These are phyloP conservation scores for Aspergillus eucalypticola DNA, from an alignment of 2,329 filamentous ascomycete genomes.

Conservation along the genomic window DNA sequence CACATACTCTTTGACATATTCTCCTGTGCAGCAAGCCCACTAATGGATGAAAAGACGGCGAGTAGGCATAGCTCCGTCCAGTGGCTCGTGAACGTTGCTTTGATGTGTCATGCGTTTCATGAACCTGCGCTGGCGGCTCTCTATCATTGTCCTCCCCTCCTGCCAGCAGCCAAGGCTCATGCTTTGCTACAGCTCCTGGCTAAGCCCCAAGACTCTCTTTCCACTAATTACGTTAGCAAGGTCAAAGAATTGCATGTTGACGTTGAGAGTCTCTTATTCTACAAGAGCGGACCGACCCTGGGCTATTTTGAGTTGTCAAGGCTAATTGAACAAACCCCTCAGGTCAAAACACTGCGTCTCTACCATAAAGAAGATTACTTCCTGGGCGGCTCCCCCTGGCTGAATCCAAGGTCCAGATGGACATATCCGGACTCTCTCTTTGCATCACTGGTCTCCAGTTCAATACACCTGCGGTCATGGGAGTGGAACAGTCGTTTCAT, in stretches of 20 bases:
- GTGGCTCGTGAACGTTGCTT: conserved; percentile 67
- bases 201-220: conserved; percentile 51
- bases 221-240: conserved; percentile 69
- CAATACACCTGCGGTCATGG: conserved; percentile 52
- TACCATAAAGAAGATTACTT: conserved; percentile 65
- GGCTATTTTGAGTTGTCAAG: conserved; percentile 58
- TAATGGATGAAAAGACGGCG: conserved; percentile 45
- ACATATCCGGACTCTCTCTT: conserved; percentile 68
- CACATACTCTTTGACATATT: conserved; percentile 71
- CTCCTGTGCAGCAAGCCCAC: conserved; percentile 62
- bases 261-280: conserved; percentile 58
- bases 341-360: conserved; percentile 69
- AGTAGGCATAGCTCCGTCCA: conserved; percentile 29
- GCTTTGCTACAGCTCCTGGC: conserved; percentile 57
- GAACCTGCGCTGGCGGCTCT: conserved; percentile 74
- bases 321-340: conserved; percentile 65
- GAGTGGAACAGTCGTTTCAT: conserved; percentile 58
- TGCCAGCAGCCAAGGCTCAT: conserved; percentile 52
- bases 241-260: conserved; percentile 70
- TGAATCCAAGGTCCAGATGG: conserved; percentile 56
- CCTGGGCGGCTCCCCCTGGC: conserved; percentile 34
- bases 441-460: conserved; percentile 56
- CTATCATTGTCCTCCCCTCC: conserved; percentile 68
- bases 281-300: conserved; percentile 54
- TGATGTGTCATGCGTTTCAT: conserved; percentile 63